phyloP scores from a whole-genome alignment of 768 basidiomycete species.

The Exsudoporus frostii region DNA sequence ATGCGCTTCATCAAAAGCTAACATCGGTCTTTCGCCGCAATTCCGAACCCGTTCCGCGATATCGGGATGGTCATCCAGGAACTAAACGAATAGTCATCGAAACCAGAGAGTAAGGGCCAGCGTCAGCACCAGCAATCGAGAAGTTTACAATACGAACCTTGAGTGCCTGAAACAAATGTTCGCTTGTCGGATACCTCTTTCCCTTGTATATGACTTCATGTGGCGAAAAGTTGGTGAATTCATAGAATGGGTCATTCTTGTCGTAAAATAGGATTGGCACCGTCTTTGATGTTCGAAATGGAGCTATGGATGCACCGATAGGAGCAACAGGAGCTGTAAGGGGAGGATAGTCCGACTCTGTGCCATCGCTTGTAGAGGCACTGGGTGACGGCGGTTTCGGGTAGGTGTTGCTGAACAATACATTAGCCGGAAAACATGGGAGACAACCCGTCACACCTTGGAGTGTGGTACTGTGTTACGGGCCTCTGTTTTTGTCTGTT shows the following conservation, averaged over 20 bases:
- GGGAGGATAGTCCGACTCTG: constrained; percentile 28
- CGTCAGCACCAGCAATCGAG: not conserved
- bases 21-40: constrained; percentile 58
- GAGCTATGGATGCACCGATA: constrained; percentile 27
- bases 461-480: constrained; percentile 22
- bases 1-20: constrained; percentile 66
- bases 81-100: constrained; percentile 36
- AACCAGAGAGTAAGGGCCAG: not conserved
- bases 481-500: constrained; percentile 20
- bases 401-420: constrained; percentile 8
- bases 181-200: constrained; percentile 69
- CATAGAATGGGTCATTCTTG: constrained; percentile 61
- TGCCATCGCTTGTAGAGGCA: constrained; percentile 3
- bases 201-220: constrained; percentile 61
- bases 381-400: constrained; percentile 12
- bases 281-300: constrained; percentile 27
- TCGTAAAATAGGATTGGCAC: constrained; percentile 59
- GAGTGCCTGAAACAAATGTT: constrained; percentile 75
- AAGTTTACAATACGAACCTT: constrained; percentile 40
- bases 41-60: constrained; percentile 69
- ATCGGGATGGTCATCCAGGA: constrained; percentile 54
- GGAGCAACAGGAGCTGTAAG: constrained; percentile 32
- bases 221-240: constrained; percentile 71
- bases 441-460: constrained; percentile 14
- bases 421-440: not conserved